phyloP scores from a whole-genome alignment of 805 yeast genomes.

The Lachancea meyersii region DNA sequence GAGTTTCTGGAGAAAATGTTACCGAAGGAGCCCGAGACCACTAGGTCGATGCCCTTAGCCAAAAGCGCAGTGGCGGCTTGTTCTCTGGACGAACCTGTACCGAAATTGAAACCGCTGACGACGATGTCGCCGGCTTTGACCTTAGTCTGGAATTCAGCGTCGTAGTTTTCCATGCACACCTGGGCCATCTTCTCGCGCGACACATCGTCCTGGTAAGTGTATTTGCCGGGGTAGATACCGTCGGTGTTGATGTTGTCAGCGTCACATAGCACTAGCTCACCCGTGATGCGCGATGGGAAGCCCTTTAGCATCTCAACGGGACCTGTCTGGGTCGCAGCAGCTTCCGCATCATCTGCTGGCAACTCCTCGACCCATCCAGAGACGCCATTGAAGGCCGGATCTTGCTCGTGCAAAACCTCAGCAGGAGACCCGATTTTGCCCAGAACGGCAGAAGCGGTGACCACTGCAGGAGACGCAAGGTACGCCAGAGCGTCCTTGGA shows the following conservation, averaged over 20 bases:
- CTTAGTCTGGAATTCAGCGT: constrained; percentile 75
- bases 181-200: constrained; percentile 94
- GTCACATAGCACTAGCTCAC: constrained; percentile 91
- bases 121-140: constrained; percentile 85
- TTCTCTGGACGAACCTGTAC: constrained; percentile 97
- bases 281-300: constrained; percentile 82
- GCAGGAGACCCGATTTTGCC: constrained; percentile 93
- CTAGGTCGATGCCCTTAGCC: constrained; percentile 87
- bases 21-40: constrained; percentile 96
- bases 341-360: constrained; percentile 16
- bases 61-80: constrained; percentile 98
- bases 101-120: constrained; percentile 90
- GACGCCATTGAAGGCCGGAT: constrained; percentile 44
- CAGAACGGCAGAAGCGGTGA: constrained; percentile 94
- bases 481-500: constrained; percentile 93
- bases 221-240: constrained; percentile 98
- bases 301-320: constrained; percentile 78
- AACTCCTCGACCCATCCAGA: constrained; percentile 31
- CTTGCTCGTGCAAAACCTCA: constrained; percentile 63
- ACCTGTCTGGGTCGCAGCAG: constrained; percentile 31
- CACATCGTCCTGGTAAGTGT: constrained; percentile 97
- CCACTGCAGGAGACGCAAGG: constrained; percentile 95
- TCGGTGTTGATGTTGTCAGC: constrained; percentile 97
- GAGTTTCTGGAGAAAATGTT: constrained; percentile 94
- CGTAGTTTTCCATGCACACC: constrained; percentile 99